Conservation (phyloP, 257 asterid species). For the Datura wrightii region DNA sequence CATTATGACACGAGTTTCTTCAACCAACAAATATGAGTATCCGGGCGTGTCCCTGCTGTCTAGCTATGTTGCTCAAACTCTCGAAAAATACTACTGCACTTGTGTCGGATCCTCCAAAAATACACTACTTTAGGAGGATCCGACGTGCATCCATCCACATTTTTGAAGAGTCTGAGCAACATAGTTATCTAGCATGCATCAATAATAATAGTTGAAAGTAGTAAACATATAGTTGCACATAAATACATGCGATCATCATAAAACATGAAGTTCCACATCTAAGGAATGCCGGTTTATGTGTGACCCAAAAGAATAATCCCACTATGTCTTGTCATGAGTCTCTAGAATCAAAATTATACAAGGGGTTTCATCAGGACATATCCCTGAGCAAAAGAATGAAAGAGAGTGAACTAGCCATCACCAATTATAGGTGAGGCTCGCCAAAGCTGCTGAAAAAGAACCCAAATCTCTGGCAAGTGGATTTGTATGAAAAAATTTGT, state of each 20-base stretch:
- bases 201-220: too few relatives aligned
- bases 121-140: too few relatives aligned
- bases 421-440: neutral
- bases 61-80: slow-evolving; percentile 20
- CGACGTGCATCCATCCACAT: too few relatives aligned
- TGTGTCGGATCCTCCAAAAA: too few relatives aligned
- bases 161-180: too few relatives aligned
- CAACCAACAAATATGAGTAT: neutral
- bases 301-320: neutral
- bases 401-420: neutral
- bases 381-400: neutral
- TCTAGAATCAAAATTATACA: neutral
- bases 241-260: too few relatives aligned
- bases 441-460: neutral
- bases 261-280: neutral
- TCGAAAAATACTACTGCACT: too few relatives aligned
- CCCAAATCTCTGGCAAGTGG: too few relatives aligned
- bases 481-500: neutral
- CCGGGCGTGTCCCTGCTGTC: neutral
- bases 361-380: neutral
- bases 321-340: neutral
- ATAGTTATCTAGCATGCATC: neutral
- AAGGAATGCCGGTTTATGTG: neutral
- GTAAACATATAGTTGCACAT: too few relatives aligned
- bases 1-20: neutral